Conservation (phyloP, 495 filamentous ascomycete genomes). For the Penicillium waksmanii region DNA sequence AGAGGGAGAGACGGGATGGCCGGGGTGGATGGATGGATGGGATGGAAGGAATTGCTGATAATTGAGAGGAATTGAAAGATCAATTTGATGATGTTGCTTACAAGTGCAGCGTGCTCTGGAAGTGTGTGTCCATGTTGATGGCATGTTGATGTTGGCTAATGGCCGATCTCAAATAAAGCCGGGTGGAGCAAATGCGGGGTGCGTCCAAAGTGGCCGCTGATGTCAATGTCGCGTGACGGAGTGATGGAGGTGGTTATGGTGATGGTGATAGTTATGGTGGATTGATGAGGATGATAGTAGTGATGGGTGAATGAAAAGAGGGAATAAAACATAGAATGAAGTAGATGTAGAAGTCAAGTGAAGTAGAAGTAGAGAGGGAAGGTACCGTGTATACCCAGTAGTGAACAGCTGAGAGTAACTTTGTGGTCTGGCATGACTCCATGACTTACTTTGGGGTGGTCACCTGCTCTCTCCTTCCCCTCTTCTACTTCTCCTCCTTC, state of each 20-base stretch:
- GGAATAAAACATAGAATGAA: not conserved
- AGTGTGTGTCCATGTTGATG: no score
- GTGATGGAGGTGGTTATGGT: constrained; percentile 16
- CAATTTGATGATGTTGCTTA: not conserved
- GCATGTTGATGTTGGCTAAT: no score
- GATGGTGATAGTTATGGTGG: constrained; percentile 20
- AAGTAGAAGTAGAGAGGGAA: not conserved
- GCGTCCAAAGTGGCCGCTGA: constrained; percentile 35
- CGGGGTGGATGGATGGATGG: not conserved
- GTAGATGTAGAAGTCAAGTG: not conserved
- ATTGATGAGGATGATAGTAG: constrained; percentile 4
- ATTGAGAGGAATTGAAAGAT: not conserved
- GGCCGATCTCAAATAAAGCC: constrained; percentile 11
- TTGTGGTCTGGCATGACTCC: constrained; percentile 27
- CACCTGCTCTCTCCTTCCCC: constrained; percentile 35
- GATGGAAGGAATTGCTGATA: not conserved
- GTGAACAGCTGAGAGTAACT: no score
- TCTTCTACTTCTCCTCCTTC: constrained; percentile 26
- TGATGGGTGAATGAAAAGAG: not conserved
- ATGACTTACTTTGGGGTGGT: constrained; percentile 29
- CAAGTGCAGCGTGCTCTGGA: no score
- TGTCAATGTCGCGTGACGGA: constrained; percentile 45
- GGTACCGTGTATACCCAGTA: not conserved
- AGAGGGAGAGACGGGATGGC: not conserved
- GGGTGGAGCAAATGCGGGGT: constrained; percentile 51